Base-by-base conservation (phyloP, 331 rosid species). In the Pyrus hybrid region DNA sequence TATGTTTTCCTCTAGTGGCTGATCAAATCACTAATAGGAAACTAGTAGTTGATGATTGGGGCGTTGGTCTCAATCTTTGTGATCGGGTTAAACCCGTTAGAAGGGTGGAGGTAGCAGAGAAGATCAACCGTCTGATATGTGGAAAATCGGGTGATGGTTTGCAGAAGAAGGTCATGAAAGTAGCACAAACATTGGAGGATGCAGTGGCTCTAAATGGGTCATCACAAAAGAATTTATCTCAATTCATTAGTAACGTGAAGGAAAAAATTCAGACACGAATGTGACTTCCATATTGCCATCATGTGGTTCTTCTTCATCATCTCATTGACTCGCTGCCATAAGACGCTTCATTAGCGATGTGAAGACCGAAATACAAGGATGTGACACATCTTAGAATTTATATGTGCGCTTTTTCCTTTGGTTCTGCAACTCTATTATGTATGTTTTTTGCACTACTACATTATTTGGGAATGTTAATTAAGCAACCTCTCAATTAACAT, bases 1-100 rank as follows among this genome's bases (percentile, higher is more conserved):
- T 82, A 49, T 53, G 77, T 37, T 74, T 51, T 3, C 86, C 86
- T 2, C 29, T 78, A 43, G 30, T 75, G 62, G 64, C 67, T 6
- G 86, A 82, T n/a, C 86, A 82, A 41, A 28, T 82, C 56, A 82
- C 83, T 7, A 82, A 82, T 26, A 64, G 86, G 49, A 82, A 78
- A 45, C 43, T 82, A 6, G 83, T 69, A 30, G 86, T 78, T 25
- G 86, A 82, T 65, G 78, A 82, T 13, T 82, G 86, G 86, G 49
- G 12, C 61, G 13, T 82, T 37, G 86, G 83, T 14, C 4, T 82
- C 7, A 82, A 82, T 66, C 83, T 82, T 5, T 61, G 75, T 29
- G 82, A 77, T 54, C 4, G 20, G 41, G 37, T 10, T 14, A 49
- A 22, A 23, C 2, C 45, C 14, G 9, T 82, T 72, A 64, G 80